Evolutionary conservation across 306 rosid genomes (phyloP), one percentile per base, ranked within the genome.

Genomic region (Benincasa hispida): DNA sequence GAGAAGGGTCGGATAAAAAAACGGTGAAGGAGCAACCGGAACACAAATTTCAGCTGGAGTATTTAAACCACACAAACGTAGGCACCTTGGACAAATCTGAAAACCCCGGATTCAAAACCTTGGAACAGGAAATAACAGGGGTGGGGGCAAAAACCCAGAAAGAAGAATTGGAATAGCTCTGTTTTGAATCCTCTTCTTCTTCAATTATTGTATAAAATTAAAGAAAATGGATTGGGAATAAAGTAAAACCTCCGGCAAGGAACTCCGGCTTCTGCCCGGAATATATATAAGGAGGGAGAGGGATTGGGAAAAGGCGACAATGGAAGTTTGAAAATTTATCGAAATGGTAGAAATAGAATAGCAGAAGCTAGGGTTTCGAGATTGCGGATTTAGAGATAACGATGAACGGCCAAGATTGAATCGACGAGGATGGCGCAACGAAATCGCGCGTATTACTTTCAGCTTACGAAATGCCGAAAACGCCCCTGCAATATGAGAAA

Each of bases 341-440:
- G 8, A 39, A 22, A 18, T 13, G 51, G 53, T 72, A 48, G 15
- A 47, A 72, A 72, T 41, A 70, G 75, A 70, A 70, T 45, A 50
- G 76, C 34, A 35, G 76, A 55, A 63, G 81, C 83, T 90, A 90
- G 92, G 94, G 96, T 85, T 90, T 92, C 91, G 87, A 82, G 88
- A 84, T 80, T 67, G 80, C 77, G 77, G 67, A 58, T 35, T 3
- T n/a, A 10, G 55, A 80, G 77, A 67, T 15, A 35, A 27, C n/a
- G 76, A 87, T 84, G 83, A 66, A 89, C 93, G 93, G 92, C 69
- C 27, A 19, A 57, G 84, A 86, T 84, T 77, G 68, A 12, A 37
- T 79, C 68, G 60, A 24, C 78, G 60, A 80, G 41, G 81, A 70
- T 77, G 32, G 56, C 78, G 37, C 3, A 74, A 78, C 85, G 96